A percentile compares a stretch with the other conserved stretches of the same genome.
These are phyloP conservation scores for Colletotrichum sansevieriae DNA, from an alignment of 2,329 filamentous ascomycete species.

Conservation along the genomic window DNA sequence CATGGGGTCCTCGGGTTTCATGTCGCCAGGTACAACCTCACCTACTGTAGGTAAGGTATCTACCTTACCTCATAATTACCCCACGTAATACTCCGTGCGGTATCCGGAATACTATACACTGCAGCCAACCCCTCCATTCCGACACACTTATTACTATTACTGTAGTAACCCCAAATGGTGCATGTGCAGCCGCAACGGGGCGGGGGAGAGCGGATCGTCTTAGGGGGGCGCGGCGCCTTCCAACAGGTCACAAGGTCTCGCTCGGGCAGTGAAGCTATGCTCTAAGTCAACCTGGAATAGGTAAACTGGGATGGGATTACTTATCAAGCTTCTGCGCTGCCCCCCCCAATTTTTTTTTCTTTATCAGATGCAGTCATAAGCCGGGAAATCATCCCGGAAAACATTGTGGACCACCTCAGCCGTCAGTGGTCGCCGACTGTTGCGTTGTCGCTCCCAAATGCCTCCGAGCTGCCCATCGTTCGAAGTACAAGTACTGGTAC, in stretches of 20 bases:
- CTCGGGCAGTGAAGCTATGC: slow-evolving; percentile 27
- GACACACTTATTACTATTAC: no score
- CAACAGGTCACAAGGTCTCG: slow-evolving; percentile 34
- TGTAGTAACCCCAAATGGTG: no score
- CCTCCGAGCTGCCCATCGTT: background rate
- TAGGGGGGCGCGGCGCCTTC: slow-evolving; percentile 30
- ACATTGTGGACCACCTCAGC: slow-evolving; percentile 25
- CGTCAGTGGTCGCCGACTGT: slow-evolving; percentile 37
- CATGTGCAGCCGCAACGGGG: no score
- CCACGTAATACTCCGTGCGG: no score
- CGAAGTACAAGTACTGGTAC: background rate
- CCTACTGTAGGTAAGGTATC: no score
- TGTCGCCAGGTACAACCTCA: no score
- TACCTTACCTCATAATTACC: no score
- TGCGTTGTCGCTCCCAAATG: slow-evolving; percentile 5
- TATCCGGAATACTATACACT: no score
- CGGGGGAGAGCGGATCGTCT: no score
- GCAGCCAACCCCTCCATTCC: no score
- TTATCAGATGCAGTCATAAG: slow-evolving; percentile 22
- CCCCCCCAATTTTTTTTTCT: background rate
- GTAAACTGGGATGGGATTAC: background rate
- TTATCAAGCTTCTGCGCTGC: background rate
- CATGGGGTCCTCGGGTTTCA: no score
- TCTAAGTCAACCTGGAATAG: background rate
- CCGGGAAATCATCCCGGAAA: slow-evolving; percentile 15